Conservation (phyloP, 2,329 filamentous ascomycete genomes). For the Rugonectria rugulosa region DNA sequence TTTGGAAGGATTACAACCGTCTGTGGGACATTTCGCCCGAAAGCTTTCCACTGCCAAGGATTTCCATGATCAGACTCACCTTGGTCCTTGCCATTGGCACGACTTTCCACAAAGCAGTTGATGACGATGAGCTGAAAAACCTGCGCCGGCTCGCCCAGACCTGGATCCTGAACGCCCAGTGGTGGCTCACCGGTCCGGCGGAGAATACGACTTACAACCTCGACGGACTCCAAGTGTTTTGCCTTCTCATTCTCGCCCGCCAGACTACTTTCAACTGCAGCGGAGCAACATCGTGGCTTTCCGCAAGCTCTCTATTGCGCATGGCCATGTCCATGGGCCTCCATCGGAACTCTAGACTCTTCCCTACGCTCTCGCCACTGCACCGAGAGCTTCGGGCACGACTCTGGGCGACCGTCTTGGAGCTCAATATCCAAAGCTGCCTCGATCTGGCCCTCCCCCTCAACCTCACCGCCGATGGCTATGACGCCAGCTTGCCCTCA, state of each 20-base stretch:
- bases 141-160: conserved; percentile 30
- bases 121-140: conserved; percentile 25
- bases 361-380: conserved; percentile 27
- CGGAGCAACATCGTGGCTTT: conserved; percentile 38
- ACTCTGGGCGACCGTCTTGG: conserved; percentile 36
- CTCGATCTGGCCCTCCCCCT: conserved; percentile 35
- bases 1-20: conserved; percentile 32
- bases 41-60: conserved; percentile 1
- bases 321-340: conserved; percentile 39
- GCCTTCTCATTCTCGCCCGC: conserved; percentile 32
- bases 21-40: conserved; percentile 26
- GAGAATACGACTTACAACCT: conserved; percentile 38
- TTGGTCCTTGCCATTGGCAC: conserved; percentile 35
- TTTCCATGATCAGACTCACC: conserved; percentile 33
- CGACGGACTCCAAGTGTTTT: conserved; percentile 36
- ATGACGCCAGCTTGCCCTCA: conserved; percentile 29
- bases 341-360: conserved; percentile 33
- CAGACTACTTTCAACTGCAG: conserved; percentile 38
- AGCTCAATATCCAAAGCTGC: conserved; percentile 33
- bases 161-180: conserved; percentile 39
- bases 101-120: conserved; percentile 26
- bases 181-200: conserved; percentile 36
- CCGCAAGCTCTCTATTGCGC: conserved; percentile 32
- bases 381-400: conserved; percentile 33
- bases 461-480: conserved; percentile 26